Evolutionary conservation across 2,329 filamentous ascomycete species (phyloP), one percentile per base, ranked within the genome.

Genomic region (Fusarium sp.): DNA sequence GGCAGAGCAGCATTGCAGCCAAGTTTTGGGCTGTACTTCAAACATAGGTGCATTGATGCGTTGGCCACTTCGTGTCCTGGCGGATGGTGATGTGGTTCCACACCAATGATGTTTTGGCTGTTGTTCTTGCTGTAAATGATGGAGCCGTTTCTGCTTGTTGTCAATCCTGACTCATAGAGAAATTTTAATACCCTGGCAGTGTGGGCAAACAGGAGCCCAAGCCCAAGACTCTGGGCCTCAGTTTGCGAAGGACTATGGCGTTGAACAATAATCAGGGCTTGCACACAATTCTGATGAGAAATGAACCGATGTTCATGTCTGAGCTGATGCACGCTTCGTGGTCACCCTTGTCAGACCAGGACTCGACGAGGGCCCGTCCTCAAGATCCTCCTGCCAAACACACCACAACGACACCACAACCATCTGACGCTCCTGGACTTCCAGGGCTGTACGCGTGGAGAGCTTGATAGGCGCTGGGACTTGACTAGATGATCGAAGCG

Each of bases 341-440:
- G 58, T 56, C 21, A 56, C 43, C 49, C 72, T 59, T 60, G 72
- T 67, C 57, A 72, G 64, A 49, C 68, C 46, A 66, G 71, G 67
- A 71, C 60, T 60, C 56, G 63, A 60, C 23, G 59, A 74, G 65
- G 69, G 67, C 42, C 62, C 32, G 47, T 58, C 49, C 66, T 66
- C 54, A 65, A 56, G 47, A 60, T 60, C 60, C 60, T 67, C 54
- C 57, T 57, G 47, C 59, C 68, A 71, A 78, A 73, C 75, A 77
- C 74, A 77, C 75, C 75, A 77, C 71, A 59, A 60, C 75, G 72
- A 77, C 75, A 77, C 75, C 75, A 77, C 70, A 54, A 73, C 70
- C 75, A 67, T 77, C 71, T 67, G 74, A 77, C 72, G 64, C 69
- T 63, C 61, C 70, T 67, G 66, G 61, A 43, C 44, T 49, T 60